Conservation (phyloP, 225 moss, liverwort and hornwort genomes). For the Thuidium tamariscinum region DNA sequence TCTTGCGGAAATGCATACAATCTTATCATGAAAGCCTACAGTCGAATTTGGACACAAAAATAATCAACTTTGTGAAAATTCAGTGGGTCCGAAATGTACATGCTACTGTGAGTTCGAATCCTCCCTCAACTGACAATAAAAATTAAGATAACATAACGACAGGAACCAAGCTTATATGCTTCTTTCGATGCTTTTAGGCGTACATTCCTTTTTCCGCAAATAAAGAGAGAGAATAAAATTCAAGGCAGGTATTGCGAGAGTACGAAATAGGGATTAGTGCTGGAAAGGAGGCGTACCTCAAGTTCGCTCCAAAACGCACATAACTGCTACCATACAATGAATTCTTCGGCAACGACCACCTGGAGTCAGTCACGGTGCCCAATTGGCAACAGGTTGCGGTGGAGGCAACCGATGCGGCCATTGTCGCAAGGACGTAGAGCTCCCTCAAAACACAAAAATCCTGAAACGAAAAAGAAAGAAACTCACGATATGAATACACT, state of each 20-base stretch:
- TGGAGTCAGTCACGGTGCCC: not conserved
- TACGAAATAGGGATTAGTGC: not conserved
- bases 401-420: conserved; percentile 19
- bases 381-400: not conserved
- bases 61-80: not conserved
- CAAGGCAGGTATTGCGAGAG: not conserved
- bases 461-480: not conserved
- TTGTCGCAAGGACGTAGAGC: not conserved
- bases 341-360: not conserved
- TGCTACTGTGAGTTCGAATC: not conserved
- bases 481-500: not conserved
- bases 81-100: not conserved
- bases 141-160: not conserved
- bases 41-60: not conserved
- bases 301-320: not conserved
- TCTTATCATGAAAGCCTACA: not conserved
- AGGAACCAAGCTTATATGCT: not conserved
- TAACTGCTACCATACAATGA: not conserved
- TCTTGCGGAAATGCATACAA: not conserved
- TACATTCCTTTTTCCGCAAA: too few relatives aligned
- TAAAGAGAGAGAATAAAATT: not conserved
- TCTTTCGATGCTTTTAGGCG: not conserved
- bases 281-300: not conserved
- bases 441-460: not conserved
- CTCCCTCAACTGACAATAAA: not conserved